These are phyloP conservation scores for Paramecium caudatum DNA, from an alignment of 73 alveolate genomes.

Conservation along the genomic window DNA sequence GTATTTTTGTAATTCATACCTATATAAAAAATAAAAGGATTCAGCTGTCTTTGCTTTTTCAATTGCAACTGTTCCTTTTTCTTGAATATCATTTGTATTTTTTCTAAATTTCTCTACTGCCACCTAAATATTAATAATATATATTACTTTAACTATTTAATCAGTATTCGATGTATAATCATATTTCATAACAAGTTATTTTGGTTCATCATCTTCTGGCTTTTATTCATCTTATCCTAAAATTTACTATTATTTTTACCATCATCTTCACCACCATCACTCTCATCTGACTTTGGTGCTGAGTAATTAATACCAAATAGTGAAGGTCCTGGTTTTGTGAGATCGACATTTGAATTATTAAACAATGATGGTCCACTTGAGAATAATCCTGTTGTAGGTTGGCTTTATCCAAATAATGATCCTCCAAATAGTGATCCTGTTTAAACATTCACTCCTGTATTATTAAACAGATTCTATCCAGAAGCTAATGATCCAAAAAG, in stretches of 20 bases:
- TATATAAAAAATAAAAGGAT: neutral
- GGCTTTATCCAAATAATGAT: neutral
- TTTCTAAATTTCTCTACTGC: conserved; percentile 53
- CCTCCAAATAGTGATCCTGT: neutral
- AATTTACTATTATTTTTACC: neutral
- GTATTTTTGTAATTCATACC: neutral
- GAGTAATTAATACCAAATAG: conserved; percentile 8
- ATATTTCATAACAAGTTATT: conserved; percentile 48
- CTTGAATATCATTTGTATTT: conserved; percentile 17
- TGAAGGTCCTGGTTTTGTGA: conserved; percentile 39
- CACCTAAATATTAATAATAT: neutral
- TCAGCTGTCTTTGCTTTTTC: conserved; percentile 7
- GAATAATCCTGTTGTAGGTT: conserved; percentile 37
- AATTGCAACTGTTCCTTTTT: conserved; percentile 64
- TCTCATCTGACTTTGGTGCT: conserved; percentile 34
- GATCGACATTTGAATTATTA: conserved; percentile 33
- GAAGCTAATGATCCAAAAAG: neutral
- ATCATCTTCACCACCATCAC: conserved; percentile 58
- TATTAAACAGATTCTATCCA: conserved; percentile 18
- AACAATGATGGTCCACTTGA: neutral
- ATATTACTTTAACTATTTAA: conserved; percentile 31
- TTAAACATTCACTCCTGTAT: conserved; percentile 3
- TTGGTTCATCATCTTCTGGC: conserved; percentile 66
- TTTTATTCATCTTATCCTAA: conserved; percentile 53
- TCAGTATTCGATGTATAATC: conserved; percentile 40